These are phyloP conservation scores for Colletotrichum sp. DNA, from an alignment of 2,329 filamentous ascomycete genomes.

Conservation along the genomic window DNA sequence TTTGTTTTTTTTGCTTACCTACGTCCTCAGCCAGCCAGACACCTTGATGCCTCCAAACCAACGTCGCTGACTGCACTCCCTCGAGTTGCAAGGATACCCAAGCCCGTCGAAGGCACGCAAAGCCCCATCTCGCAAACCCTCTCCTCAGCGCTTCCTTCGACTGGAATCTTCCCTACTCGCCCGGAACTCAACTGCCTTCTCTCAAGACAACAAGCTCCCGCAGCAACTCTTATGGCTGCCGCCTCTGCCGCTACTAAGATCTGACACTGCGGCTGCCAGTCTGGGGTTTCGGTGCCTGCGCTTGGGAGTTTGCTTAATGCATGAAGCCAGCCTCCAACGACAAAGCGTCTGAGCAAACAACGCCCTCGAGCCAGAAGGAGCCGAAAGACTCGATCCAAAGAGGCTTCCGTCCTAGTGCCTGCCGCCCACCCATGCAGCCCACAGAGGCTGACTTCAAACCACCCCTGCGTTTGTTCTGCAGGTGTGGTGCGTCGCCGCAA, in stretches of 20 bases:
- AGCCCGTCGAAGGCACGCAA: background rate
- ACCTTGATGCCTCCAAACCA: background rate
- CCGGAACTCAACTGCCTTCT: background rate
- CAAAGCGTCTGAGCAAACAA: background rate
- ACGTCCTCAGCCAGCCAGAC: background rate
- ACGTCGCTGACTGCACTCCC: background rate
- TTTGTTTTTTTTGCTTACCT: background rate
- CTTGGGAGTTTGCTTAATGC: background rate
- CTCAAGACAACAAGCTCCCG: background rate
- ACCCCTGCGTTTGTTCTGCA: background rate
- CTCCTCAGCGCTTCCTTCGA: background rate
- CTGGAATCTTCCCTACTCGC: background rate
- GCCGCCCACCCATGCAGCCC: background rate
- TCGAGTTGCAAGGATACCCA: background rate
- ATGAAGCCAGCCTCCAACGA: background rate
- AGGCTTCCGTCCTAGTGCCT: constrained; percentile 2
- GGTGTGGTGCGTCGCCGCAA: background rate
- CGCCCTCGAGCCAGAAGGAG: background rate
- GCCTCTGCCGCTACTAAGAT: background rate
- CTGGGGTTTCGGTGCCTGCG: constrained; percentile 7
- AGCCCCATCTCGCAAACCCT: background rate
- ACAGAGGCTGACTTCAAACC: background rate
- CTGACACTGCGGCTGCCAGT: background rate
- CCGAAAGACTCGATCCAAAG: background rate
- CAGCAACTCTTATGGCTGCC: background rate